Conservation (phyloP, 805 yeast species). For the Cyberlindnera xishuangbannaensis region DNA sequence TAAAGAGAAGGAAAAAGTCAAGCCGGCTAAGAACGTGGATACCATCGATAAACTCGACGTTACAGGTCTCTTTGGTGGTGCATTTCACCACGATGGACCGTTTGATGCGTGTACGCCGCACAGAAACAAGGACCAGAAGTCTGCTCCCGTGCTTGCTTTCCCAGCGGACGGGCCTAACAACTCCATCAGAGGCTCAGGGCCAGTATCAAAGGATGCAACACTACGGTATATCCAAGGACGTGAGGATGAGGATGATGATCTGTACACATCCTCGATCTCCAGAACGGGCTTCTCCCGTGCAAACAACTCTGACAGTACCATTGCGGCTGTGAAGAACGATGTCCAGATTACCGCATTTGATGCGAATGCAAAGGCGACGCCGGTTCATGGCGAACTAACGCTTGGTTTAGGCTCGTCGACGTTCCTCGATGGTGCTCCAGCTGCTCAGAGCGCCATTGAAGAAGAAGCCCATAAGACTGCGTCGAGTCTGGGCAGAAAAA, state of each 20-base stretch:
- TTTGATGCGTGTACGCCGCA: slow-evolving; percentile 98
- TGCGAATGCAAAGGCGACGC: slow-evolving; percentile 57
- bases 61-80: slow-evolving; percentile 89
- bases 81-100: slow-evolving; percentile 98
- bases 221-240: slow-evolving; percentile 75
- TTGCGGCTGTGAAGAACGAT: slow-evolving; percentile 45
- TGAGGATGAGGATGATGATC: slow-evolving; percentile 41
- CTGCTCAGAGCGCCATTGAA: slow-evolving; percentile 43
- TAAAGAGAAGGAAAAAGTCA: slow-evolving; percentile 31
- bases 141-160: slow-evolving; percentile 93
- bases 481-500: slow-evolving; percentile 75
- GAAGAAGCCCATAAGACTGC: slow-evolving; percentile 32
- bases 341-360: slow-evolving; percentile 58
- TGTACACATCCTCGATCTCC: slow-evolving; percentile 21
- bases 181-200: slow-evolving; percentile 65
- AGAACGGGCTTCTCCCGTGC: slow-evolving; percentile 8
- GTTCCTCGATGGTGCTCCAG: slow-evolving; percentile 95
- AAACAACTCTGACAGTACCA: slow-evolving; percentile 15
- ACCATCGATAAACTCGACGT: slow-evolving; percentile 95
- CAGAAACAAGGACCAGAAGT: slow-evolving; percentile 68
- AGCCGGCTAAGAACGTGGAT: slow-evolving; percentile 71
- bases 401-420: slow-evolving; percentile 90
- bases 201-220: slow-evolving; percentile 52
- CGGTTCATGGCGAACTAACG: slow-evolving; percentile 82
- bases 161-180: slow-evolving; percentile 94